Evolutionary conservation across 805 yeast genomes (phyloP), one percentile per base, ranked within the genome.

Genomic region (Teunomyces cretensis): DNA sequence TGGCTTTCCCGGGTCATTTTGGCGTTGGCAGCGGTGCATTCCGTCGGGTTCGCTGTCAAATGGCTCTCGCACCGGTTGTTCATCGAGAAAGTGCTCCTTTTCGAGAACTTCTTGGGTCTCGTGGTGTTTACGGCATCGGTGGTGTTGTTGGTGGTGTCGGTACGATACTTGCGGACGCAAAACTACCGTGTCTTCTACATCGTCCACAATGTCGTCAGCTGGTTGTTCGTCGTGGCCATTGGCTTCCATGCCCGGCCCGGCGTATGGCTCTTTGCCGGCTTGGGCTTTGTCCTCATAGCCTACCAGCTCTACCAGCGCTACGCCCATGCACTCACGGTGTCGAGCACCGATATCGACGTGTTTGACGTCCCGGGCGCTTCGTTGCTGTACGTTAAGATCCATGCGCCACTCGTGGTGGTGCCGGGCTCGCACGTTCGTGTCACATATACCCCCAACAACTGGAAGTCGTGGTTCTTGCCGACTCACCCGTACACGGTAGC

Each of bases 201-300:
- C 2, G 49, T 73, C 14, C 95, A 86, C 59, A 76, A 80, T 43
- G 30, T 78, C 3, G 68, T 80, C 2, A 72, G 80, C 7, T 66
- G 79, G 63, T 26, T 65, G 1, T 69, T 76, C 44, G 61, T 83
- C 4, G 51, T 70, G 1, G 51, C 80, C 17, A 70, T 79, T 4
- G 69, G 73, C 1, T 66, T 76, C 42, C 95, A 86, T 62, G 87
- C 94, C 1, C 74, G 92, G 48, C 92, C 92, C 0, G 82, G 83
- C 1, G 86, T 84, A 1, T 53, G 66, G 0, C 50, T 69, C 14
- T 64, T 63, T 31, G 57, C 71, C 3, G 27, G 50, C 2, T n/a
- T 65, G 6, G 48, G 52, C 28, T 33, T 50, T 9, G 26, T 50
- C 1, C 41, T 68, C 39, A 49, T 80, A 9, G 40, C 55, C 2